These are phyloP conservation scores for Phytophthora pseudosyringae DNA, from an alignment of 352 stramenopile genomes.

Conservation along the genomic window DNA sequence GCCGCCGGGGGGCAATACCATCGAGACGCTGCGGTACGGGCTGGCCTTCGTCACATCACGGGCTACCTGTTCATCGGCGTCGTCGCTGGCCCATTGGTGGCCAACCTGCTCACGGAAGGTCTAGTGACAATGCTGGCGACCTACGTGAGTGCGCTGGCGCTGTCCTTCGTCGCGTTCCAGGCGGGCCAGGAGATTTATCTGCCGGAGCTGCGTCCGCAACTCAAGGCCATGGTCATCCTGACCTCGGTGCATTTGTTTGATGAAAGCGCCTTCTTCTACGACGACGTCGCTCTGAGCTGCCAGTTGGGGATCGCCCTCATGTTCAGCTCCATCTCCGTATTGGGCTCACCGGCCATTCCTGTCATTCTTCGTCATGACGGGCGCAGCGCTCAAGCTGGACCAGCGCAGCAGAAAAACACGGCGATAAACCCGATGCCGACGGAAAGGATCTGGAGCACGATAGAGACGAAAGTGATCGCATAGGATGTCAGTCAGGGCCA, in stretches of 20 bases:
- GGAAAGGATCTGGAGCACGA: conserved; percentile 1
- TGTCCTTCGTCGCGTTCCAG: conserved; percentile 81
- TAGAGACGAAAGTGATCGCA: not conserved
- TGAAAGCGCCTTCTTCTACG: conserved; percentile 62
- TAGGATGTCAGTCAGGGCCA: conserved; percentile 2
- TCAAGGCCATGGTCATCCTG: conserved; percentile 65
- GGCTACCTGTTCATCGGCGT: conserved; percentile 70
- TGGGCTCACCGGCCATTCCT: conserved; percentile 76
- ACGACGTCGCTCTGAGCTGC: conserved; percentile 42
- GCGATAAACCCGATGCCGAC: conserved; percentile 1
- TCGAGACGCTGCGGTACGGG: conserved; percentile 49
- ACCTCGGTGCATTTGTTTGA: conserved; percentile 41
- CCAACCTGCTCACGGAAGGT: conserved; percentile 50
- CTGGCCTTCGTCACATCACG: conserved; percentile 63
- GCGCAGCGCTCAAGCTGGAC: conserved; percentile 69
- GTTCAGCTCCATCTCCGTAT: conserved; percentile 70
- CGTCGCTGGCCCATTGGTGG: conserved; percentile 63
- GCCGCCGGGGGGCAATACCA: conserved; percentile 30
- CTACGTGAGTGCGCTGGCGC: conserved; percentile 62
- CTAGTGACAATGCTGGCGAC: conserved; percentile 52
- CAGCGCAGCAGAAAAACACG: conserved; percentile 30
- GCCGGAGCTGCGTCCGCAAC: conserved; percentile 58
- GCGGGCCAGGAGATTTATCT: conserved; percentile 72
- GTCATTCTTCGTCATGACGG: conserved; percentile 82
- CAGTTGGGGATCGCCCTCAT: conserved; percentile 71